phyloP scores from a whole-genome alignment of 441 rosid species.

The Macaranga tanarius region DNA sequence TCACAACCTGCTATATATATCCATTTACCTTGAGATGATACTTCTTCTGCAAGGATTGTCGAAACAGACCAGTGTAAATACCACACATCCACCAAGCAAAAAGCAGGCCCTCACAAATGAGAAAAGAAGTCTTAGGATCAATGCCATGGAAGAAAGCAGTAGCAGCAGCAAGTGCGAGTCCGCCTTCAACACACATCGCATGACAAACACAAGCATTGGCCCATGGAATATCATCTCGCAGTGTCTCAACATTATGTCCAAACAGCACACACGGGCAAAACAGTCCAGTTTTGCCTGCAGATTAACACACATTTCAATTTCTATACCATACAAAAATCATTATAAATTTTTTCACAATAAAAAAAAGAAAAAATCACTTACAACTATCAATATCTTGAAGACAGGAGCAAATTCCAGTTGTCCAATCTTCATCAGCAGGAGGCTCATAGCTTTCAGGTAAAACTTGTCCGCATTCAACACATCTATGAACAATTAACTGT shows the following conservation, averaged over 20 bases:
- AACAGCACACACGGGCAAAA: constrained; percentile 81
- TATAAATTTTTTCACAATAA: neutral
- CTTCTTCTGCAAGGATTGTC: constrained; percentile 74
- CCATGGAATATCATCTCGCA: constrained; percentile 73
- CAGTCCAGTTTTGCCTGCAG: constrained; percentile 70
- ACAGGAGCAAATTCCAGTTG: constrained; percentile 73
- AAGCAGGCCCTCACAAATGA: constrained; percentile 68
- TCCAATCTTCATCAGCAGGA: constrained; percentile 91
- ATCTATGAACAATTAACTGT: constrained; percentile 57
- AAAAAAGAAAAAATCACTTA: constrained; percentile 30
- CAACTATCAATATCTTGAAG: constrained; percentile 68
- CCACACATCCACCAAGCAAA: constrained; percentile 94
- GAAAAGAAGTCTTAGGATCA: constrained; percentile 71
- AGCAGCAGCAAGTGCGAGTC: constrained; percentile 65
- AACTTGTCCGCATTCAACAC: constrained; percentile 77
- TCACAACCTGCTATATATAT: no score
- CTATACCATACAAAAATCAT: no score
- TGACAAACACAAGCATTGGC: constrained; percentile 76
- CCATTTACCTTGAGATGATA: constrained; percentile 78
- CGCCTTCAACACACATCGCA: constrained; percentile 85
- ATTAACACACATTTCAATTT: neutral
- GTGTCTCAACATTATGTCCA: constrained; percentile 71
- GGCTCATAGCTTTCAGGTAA: constrained; percentile 81
- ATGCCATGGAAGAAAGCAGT: constrained; percentile 67
- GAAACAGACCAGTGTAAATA: constrained; percentile 72